phyloP scores from a whole-genome alignment of 78 protist genomes.

The Dictyostelium brefeldianum region DNA sequence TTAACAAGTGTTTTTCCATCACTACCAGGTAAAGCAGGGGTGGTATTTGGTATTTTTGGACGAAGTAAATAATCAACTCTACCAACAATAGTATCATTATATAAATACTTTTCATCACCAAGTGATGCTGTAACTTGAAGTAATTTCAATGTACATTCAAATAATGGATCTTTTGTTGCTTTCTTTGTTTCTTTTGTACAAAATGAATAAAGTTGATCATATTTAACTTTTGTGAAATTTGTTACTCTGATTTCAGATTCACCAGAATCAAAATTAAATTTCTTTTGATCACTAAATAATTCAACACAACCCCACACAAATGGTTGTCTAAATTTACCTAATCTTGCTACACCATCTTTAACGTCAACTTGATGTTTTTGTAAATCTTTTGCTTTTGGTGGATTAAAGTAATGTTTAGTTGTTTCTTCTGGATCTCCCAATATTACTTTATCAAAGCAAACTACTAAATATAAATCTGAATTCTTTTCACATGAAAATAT shows the following conservation, averaged over 20 bases:
- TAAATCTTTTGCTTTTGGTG: constrained; percentile 66
- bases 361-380: constrained; percentile 40
- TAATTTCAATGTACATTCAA: constrained; percentile 26
- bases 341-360: constrained; percentile 9
- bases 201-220: constrained; percentile 19
- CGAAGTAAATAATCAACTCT: constrained; percentile 50
- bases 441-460: constrained; percentile 76
- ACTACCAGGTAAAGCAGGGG: background rate
- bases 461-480: constrained; percentile 35
- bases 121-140: background rate
- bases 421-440: constrained; percentile 78
- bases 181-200: constrained; percentile 32
- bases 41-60: constrained; percentile 2
- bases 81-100: background rate
- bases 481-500: constrained; percentile 31
- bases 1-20: background rate
- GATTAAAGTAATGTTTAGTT: constrained; percentile 50
- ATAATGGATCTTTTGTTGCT: constrained; percentile 2
- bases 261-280: constrained; percentile 24
- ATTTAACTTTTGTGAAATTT: constrained; percentile 16
- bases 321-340: constrained; percentile 54
- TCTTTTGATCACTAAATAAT: constrained; percentile 13
- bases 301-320: constrained; percentile 70
- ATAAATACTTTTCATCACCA: constrained; percentile 10
- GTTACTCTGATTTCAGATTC: constrained; percentile 12